Evolutionary conservation across 352 stramenopile species (phyloP), one percentile per base, ranked within the genome.

Genomic region (Achlya hypogyna): DNA sequence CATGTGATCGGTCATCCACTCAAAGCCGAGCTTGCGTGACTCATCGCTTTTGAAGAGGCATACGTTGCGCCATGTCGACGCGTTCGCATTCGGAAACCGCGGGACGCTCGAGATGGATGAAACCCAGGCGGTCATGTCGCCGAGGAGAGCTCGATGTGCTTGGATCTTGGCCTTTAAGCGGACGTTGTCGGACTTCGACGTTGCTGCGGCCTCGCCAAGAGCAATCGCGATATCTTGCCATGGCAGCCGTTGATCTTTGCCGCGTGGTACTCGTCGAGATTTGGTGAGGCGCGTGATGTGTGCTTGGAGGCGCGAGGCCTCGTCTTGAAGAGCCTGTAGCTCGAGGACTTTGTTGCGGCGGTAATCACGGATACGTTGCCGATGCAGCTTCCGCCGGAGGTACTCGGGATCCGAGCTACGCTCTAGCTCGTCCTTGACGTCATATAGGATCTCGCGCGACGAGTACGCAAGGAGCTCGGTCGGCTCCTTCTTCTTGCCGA

Each of bases 1-100:
- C 59, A 66, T 66, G 23, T 66, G 59, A 23, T 66, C 56, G 27
- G 59, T 66, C 29, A 66, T 66, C 59, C 59, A 66, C 18, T 66
- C 59, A 40, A 66, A 66, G 22, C 59, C 59, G 1, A 54, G 47
- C 4, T 14, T 14, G 16, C 59, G 42, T 16, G 59, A 66, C 25
- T 25, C 20, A 6, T 66, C 59, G 42, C 22, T 51, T 16, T 27
- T n/a, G 47, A 66, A 20, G 29, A 66, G 47, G 25, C 43, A 43
- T 12, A 34, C 29, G 25, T 66, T 49, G 29, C 35, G 59, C 59
- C 59, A 66, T 14, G 59, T 66, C 20, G 54, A 4, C 20, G 42
- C 23, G 16, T 49, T 49, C 12, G 28, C 54, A 27, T 35, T 23
- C 20, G 28, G 28, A n/a, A 52, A 51, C n/a, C n/a, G 14, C 42